A percentile compares a stretch with the other conserved stretches of the same genome.
Conservation (phyloP, 1,139 yeast species). For the Yueomyces sp. region DNA sequence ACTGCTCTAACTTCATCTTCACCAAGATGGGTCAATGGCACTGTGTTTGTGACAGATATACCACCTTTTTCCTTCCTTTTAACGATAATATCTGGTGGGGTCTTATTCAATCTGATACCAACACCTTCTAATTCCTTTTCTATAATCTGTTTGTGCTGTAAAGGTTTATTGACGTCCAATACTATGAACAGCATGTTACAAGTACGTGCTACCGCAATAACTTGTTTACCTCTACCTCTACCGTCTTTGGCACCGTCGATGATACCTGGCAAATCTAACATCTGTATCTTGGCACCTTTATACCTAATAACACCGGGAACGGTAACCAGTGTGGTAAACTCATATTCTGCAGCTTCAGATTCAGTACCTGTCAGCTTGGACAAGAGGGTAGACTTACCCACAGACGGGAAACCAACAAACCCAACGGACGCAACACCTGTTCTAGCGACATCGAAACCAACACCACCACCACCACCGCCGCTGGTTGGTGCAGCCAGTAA, state of each 20-base stretch:
- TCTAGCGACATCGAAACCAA: constrained; percentile 93
- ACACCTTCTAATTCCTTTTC: constrained; percentile 95
- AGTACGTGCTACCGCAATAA: constrained; percentile 94
- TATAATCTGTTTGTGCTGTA: constrained; percentile 83
- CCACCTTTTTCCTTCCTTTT: constrained; percentile 95
- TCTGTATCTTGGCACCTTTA: constrained; percentile 94
- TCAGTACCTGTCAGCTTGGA: constrained; percentile 88
- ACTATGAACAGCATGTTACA: constrained; percentile 88
- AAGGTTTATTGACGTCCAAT: constrained; percentile 89
- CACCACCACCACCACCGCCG: constrained; percentile 82
- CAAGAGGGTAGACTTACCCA: constrained; percentile 86
- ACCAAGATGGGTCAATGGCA: constrained; percentile 81
- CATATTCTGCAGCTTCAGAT: constrained; percentile 94
- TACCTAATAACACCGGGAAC: constrained; percentile 94
- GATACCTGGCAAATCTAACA: constrained; percentile 97
- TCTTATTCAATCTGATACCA: constrained; percentile 85
- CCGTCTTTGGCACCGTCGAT: constrained; percentile 99
- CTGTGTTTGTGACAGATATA: constrained; percentile 82
- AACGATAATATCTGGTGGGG: constrained; percentile 83
- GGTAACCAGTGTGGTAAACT: constrained; percentile 92
- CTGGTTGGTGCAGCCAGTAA: constrained; percentile 63
- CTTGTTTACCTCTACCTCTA: constrained; percentile 98
- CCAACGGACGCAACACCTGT: constrained; percentile 97
- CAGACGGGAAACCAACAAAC: constrained; percentile 96
- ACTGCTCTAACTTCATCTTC: constrained; percentile 92